Evolutionary conservation across 139 green algal species (phyloP), one percentile per base, ranked within the genome.

Genomic region (Coelastrella sp.): DNA sequence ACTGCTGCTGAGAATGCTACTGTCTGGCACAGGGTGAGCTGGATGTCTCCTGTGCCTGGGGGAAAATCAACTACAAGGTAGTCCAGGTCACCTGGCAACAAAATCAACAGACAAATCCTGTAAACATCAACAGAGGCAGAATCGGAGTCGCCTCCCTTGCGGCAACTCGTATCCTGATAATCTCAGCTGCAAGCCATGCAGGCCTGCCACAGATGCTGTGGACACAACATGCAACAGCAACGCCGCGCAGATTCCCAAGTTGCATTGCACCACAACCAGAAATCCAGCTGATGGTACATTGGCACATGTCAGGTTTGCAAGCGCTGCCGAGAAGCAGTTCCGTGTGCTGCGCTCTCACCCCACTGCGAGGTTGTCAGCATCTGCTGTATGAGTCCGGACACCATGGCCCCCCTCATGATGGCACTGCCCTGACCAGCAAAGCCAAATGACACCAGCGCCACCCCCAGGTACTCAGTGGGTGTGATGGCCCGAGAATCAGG

Each of bases 401-500:
- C 98, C 98, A 99, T 99, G 66, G 98, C 95, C 0, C 98, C 98
- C 6, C 98, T 93, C 98, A 99, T 99, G 94, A 99, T 99, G 84
- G 98, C 98, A 72, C 92, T 96, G 85, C 98, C 98, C 92, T 99
- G 97, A 7, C 97, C 98, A 25, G 98, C 97, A 92, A 97, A 99
- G 20, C 98, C 98, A 94, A 99, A 99, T 1, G 96, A 99, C n/a
- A 99, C 96, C 27, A 96, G 90, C 93, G 99, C 99, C 35, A 99
- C 98, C 17, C 98, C 98, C 92, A 98, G 91, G 88, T 99, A 99
- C 80, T 98, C 96, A 24, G 91, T 89, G 0, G 97, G 97, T 20
- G 63, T 94, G 90, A 99, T 98, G 24, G 92, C 94, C 89, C 94
- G 85, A 24, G 96, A 97, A 15, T 97, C 96, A 14, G 94, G 92